These are phyloP conservation scores for Arabidopsis suecica DNA, from an alignment of 345 rosid genomes.

Conservation along the genomic window DNA sequence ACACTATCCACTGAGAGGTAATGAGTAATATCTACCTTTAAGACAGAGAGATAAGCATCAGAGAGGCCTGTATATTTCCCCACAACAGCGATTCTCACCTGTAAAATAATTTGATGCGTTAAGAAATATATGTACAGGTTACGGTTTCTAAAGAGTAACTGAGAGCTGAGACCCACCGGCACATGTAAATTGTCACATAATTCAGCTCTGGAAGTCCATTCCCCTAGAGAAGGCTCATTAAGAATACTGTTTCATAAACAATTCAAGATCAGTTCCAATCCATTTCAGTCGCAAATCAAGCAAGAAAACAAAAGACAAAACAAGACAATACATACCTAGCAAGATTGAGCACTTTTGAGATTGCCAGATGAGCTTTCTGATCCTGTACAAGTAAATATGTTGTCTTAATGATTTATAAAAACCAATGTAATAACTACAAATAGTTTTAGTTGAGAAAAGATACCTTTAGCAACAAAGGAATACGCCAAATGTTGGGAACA, in stretches of 20 bases:
- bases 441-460: constrained; percentile 6
- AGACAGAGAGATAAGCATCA: constrained; percentile 88
- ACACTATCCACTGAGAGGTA: not conserved
- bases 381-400: constrained; percentile 54
- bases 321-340: constrained; percentile 51
- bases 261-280: constrained; percentile 21
- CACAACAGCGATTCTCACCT: constrained; percentile 92
- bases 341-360: constrained; percentile 77
- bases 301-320: constrained; percentile 8
- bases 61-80: constrained; percentile 92
- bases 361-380: constrained; percentile 88
- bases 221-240: constrained; percentile 66
- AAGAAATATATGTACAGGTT: constrained; percentile 17
- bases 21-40: constrained; percentile 55
- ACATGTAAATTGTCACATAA: constrained; percentile 72
- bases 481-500: constrained; percentile 95
- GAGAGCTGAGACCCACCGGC: constrained; percentile 57
- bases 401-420: not conserved
- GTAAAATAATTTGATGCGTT: constrained; percentile 32
- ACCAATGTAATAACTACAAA: not conserved
- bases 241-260: constrained; percentile 53
- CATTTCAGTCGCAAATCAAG: not conserved
- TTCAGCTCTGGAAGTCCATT: constrained; percentile 76
- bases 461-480: constrained; percentile 88
- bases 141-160: not conserved